Conservation (phyloP, 305 asterid species). For the Rubia peregrina region DNA sequence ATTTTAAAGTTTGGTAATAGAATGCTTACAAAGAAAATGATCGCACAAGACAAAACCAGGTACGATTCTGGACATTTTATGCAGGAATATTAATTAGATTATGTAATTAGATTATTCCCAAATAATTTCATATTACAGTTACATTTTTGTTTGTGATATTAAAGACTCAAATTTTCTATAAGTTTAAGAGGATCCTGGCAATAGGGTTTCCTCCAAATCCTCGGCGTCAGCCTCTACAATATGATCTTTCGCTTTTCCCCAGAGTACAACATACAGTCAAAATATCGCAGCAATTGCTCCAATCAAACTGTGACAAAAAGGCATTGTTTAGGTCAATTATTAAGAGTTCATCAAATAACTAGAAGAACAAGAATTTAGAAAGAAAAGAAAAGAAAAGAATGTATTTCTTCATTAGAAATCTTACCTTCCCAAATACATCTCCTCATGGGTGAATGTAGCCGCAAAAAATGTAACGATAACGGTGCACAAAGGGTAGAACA, state of each 20-base stretch:
- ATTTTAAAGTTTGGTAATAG: too few relatives aligned
- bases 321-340: background rate
- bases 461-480: constrained; percentile 48
- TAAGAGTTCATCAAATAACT: background rate
- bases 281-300: constrained; percentile 60
- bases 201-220: background rate
- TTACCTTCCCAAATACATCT: constrained; percentile 69
- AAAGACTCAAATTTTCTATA: too few relatives aligned
- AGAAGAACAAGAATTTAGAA: too few relatives aligned
- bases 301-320: constrained; percentile 27
- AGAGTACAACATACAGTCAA: constrained; percentile 61
- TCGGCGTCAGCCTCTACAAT: constrained; percentile 19
- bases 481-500: constrained; percentile 66
- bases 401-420: background rate
- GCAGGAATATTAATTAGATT: too few relatives aligned
- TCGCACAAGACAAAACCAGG: too few relatives aligned
- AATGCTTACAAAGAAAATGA: too few relatives aligned
- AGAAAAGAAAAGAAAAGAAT: background rate
- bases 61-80: too few relatives aligned
- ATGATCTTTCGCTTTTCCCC: constrained; percentile 65
- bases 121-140: too few relatives aligned
- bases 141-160: too few relatives aligned
- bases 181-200: too few relatives aligned
- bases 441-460: constrained; percentile 45
- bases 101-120: too few relatives aligned